phyloP scores from a whole-genome alignment of 441 rosid species.

The Adansonia madagascariensis region DNA sequence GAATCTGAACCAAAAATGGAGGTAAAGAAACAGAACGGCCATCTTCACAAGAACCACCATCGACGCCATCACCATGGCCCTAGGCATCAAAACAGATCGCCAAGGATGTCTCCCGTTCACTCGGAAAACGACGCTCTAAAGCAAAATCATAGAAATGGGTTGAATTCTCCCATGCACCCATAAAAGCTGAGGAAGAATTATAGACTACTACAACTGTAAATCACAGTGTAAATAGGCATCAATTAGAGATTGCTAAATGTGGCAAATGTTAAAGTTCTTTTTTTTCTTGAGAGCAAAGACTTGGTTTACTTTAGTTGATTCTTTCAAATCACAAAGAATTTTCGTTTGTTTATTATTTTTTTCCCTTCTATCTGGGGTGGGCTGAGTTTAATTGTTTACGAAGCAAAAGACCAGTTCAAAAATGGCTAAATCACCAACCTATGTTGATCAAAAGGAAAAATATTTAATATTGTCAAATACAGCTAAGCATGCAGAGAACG shows the following conservation, averaged over 20 bases:
- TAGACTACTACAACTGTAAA: slow-evolving; percentile 1
- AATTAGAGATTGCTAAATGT: background rate
- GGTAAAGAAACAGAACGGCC: slow-evolving; percentile 40
- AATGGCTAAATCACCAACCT: slow-evolving; percentile 5
- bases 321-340: slow-evolving; percentile 24
- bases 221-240: slow-evolving; percentile 26
- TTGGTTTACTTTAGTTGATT: slow-evolving; percentile 16
- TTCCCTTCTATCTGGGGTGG: background rate
- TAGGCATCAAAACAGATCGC: slow-evolving; percentile 34
- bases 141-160: slow-evolving; percentile 39
- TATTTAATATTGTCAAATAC: slow-evolving; percentile 24
- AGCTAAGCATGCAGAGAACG: slow-evolving; percentile 38
- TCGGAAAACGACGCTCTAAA: slow-evolving; percentile 37
- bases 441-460: background rate
- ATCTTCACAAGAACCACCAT: slow-evolving; percentile 38
- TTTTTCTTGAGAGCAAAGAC: background rate
- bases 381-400: background rate
- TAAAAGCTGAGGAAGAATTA: slow-evolving; percentile 39
- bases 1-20: slow-evolving; percentile 43
- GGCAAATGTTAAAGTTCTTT: background rate
- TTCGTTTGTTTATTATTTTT: background rate
- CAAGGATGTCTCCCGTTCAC: slow-evolving; percentile 35
- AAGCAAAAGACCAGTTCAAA: slow-evolving; percentile 21
- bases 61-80: slow-evolving; percentile 11
- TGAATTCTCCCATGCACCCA: slow-evolving; percentile 50